phyloP scores from a whole-genome alignment of 345 rosid genomes.

The Geranium brycei region DNA sequence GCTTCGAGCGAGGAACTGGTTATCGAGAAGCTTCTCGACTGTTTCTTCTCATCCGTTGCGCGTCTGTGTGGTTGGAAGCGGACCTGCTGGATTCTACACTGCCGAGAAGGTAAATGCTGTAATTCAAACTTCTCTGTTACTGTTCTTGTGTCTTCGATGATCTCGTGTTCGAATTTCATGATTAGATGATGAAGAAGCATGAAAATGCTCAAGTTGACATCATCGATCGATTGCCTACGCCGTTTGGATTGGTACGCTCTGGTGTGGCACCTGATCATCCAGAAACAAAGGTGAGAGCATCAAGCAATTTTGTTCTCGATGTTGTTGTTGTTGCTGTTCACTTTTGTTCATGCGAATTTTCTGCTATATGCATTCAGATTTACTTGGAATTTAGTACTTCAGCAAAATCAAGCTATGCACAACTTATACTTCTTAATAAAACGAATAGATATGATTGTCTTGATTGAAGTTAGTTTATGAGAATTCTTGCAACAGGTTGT shows the following conservation, averaged over 20 bases:
- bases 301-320: not conserved
- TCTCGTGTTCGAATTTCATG: not conserved
- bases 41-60: constrained; percentile 41
- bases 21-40: constrained; percentile 34
- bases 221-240: constrained; percentile 81
- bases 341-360: not conserved
- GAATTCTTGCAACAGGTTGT: constrained; percentile 58
- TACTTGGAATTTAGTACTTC: no score
- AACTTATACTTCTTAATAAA: not conserved
- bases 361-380: no score
- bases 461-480: constrained; percentile 38
- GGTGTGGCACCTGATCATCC: constrained; percentile 98
- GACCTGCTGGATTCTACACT: constrained; percentile 84
- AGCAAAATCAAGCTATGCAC: not conserved
- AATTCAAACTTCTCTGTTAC: not conserved
- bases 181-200: constrained; percentile 61
- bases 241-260: constrained; percentile 85
- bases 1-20: constrained; percentile 19
- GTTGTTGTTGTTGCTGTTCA: not conserved
- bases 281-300: constrained; percentile 58
- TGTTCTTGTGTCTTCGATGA: not conserved
- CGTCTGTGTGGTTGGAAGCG: constrained; percentile 80
- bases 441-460: constrained; percentile 11
- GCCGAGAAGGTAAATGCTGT: constrained; percentile 54
- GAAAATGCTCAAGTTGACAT: constrained; percentile 53